Evolutionary conservation across 495 filamentous ascomycete genomes (phyloP), one percentile per base, ranked within the genome.

Genomic region (Letharia columbiana): DNA sequence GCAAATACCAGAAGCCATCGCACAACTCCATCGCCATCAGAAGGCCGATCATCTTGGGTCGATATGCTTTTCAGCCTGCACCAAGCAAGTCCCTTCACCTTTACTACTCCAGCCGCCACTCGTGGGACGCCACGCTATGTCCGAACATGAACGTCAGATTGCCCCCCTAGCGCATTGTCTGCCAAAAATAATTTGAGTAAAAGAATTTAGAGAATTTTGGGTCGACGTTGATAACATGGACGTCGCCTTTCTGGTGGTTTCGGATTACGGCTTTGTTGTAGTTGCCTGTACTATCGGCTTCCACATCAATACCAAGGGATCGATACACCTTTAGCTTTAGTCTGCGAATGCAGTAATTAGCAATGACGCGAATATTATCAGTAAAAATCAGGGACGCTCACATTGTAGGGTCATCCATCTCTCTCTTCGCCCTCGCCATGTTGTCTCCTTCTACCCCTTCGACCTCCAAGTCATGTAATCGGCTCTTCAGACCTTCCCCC

Each of bases 151-250:
- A 28, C 40, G 17, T 49, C n/a, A 41, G 9, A 64, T 33, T 71
- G 65, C 40, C 74, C n/a, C n/a, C 75, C 28, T 75, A 74, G 77
- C 81, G 91, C 75, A 96, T 82, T n/a, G 82, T 90, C 71, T 88
- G 84, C 94, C 94, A 98, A 71, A 98, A 93, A 71, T 96, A 96
- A 71, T 96, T 94, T 35, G 92, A 88, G 73, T 98, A 97, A 74
- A 95, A 98, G 76, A 88, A 91, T 64, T 86, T 83, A 64, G 90
- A 92, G 72, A 96, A 91, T 76, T 92, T 96, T 60, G 89, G 84
- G 72, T 97, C 93, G 68, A 98, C 87, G 71, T 96, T 96, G 60
- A 98, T 87, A 40, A 98, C 90, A 74, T 96, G 90, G 63, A 97
- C 90, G 75, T 97, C 94, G 40, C 91, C 92, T 77, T 91, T 92